Evolutionary conservation across 2,329 filamentous ascomycete genomes (phyloP), one percentile per base, ranked within the genome.

Genomic region (Xylaria sp.): DNA sequence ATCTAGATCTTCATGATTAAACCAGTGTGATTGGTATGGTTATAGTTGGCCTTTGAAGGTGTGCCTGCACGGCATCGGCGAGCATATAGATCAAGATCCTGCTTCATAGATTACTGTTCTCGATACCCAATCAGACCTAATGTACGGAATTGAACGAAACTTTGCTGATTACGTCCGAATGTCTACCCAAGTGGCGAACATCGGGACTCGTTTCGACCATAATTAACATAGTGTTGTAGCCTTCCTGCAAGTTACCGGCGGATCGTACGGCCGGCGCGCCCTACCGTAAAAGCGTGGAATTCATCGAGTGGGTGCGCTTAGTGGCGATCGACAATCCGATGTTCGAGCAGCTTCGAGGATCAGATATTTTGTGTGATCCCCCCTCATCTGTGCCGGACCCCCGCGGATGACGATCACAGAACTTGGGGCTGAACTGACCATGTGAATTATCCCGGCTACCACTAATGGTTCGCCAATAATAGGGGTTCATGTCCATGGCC

Each of bases 1-100:
- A 1, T 47, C 9, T 55, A 79, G 77, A 79, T 79, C 65, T 79
- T 79, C 61, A 78, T 78, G 76, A 70, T 79, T 9, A 79, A 79
- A 61, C 74, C 77, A 27, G 76, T 79, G 34, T 78, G 45, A 75
- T 68, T 61, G 17, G 4, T 9, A 2, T 39, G 48, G 47, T 56
- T 53, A 64, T 61, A 54, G 39, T 50, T 17, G 51, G 48, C 54
- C 39, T 60, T 62, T 56, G 21, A 61, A 61, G 42, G 27, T 34
- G 45, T 50, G 45, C 64, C 56, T 65, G 39, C 59, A 58, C 58
- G 21, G 64, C 59, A 61, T 57, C 50, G 60, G 67, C 65, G 57
- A 69, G 57, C 60, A 66, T 64, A 56, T 70, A 69, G 69, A 69
- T 67, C 24, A 24, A 59, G 32, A 54, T 45, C 24, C 57, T 65